Evolutionary conservation across 129 eudicot genomes (phyloP).

Genomic region (Smallanthus sonchifolius): DNA sequence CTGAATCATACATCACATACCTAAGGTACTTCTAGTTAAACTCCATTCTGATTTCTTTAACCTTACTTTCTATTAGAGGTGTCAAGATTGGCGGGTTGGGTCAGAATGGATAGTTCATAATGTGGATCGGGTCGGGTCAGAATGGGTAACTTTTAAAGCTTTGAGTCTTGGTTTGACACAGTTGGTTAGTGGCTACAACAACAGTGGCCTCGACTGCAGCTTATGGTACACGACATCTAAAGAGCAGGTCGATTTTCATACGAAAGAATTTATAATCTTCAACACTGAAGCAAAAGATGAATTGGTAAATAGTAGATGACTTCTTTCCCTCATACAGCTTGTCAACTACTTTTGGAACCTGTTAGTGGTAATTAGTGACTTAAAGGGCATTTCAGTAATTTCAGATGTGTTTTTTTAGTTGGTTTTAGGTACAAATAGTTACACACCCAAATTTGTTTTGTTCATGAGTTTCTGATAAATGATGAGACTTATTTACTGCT

Average conservation of each 20-base stretch:
- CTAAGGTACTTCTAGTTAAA: conserved; percentile 46
- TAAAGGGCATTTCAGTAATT: not conserved
- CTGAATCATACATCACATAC: conserved; percentile 62
- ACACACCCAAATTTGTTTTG: not conserved
- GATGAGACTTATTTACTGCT: not conserved
- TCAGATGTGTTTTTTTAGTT: not conserved
- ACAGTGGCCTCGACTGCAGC: conserved; percentile 84
- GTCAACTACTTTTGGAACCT: not conserved
- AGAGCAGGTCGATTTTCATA: conserved; percentile 33
- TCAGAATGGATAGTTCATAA: not conserved
- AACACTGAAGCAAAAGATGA: not conserved
- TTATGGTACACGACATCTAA: conserved; percentile 63
- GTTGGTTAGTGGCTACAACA: conserved; percentile 91
- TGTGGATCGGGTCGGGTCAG: not conserved
- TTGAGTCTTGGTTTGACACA: conserved; percentile 21
- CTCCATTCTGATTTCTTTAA: not conserved
- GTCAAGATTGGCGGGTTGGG: not conserved
- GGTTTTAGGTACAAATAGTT: not conserved
- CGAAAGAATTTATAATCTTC: conserved; percentile 13
- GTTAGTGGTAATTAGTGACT: not conserved
- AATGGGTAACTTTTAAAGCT: not conserved
- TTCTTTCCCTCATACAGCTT: not conserved
- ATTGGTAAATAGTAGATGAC: conserved; percentile 18
- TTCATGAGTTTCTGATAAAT: not conserved
- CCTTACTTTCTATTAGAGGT: not conserved